A percentile compares a stretch with the other conserved stretches of the same genome.
phyloP scores from a whole-genome alignment of 2,329 filamentous ascomycete species.

The Colletotrichum tamarilloi region DNA sequence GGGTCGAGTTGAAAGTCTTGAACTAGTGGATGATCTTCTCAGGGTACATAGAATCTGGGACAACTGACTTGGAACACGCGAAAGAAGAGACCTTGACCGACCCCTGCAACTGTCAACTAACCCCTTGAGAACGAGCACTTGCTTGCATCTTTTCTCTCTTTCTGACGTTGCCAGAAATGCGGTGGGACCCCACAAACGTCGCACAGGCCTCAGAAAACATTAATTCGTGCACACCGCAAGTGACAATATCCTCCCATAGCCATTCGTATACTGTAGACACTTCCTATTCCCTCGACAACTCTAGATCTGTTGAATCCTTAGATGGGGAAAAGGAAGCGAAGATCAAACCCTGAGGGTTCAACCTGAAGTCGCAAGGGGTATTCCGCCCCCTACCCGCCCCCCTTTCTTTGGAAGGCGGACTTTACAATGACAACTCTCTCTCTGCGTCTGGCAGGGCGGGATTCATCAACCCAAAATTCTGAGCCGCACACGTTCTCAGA shows the following conservation, averaged over 20 bases:
- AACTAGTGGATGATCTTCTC: not conserved
- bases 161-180: slow-evolving; percentile 2
- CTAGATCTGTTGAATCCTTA: not conserved
- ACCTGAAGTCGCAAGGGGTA: slow-evolving; percentile 18
- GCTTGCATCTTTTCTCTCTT: not conserved
- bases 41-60: not conserved
- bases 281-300: not conserved
- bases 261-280: not conserved
- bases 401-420: not conserved
- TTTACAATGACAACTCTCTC: not conserved
- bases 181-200: not conserved
- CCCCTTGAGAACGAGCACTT: not conserved
- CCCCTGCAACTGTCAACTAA: not conserved
- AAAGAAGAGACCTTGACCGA: not conserved
- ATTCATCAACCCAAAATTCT: not conserved
- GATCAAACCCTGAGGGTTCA: slow-evolving; percentile 17
- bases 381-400: not conserved
- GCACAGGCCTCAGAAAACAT: not conserved
- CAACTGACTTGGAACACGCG: not conserved
- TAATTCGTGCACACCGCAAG: not conserved
- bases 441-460: not conserved
- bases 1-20: not conserved
- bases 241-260: not conserved
- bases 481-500: not conserved
- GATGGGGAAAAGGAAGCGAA: not conserved